A percentile compares a stretch with the other conserved stretches of the same genome.
These are phyloP conservation scores for Streptanthus diversifolius DNA, from an alignment of 345 rosid species.

Conservation along the genomic window DNA sequence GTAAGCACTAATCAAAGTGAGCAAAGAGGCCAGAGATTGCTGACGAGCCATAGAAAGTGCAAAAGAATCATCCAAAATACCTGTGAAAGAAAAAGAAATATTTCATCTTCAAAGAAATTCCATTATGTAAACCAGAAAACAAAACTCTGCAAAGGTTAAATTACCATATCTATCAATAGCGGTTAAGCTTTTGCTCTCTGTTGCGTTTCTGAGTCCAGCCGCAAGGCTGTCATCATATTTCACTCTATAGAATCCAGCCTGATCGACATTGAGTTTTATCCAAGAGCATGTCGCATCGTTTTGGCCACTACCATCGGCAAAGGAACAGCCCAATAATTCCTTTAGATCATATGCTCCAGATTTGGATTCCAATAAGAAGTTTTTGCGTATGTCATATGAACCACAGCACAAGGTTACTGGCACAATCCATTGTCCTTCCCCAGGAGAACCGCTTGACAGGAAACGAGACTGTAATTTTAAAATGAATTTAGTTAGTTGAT, in stretches of 20 bases:
- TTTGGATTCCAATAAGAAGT: constrained; percentile 66
- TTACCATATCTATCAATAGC: constrained; percentile 85
- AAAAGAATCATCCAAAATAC: constrained; percentile 85
- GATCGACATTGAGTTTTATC: constrained; percentile 81
- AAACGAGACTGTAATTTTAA: constrained; percentile 64
- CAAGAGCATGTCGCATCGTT: constrained; percentile 38
- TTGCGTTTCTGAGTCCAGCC: constrained; percentile 66
- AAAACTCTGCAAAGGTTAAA: background rate
- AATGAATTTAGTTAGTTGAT: background rate
- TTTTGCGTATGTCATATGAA: constrained; percentile 64
- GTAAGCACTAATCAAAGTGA: constrained; percentile 71
- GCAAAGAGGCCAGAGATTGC: constrained; percentile 72
- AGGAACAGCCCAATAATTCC: constrained; percentile 39
- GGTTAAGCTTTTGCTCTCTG: constrained; percentile 58
- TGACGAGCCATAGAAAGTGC: constrained; percentile 94
- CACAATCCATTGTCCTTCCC: constrained; percentile 96
- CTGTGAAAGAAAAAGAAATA: constrained; percentile 35
- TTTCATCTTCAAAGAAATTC: background rate
- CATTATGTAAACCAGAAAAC: constrained; percentile 6
- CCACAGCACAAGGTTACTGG: constrained; percentile 80
- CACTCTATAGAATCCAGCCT: constrained; percentile 90
- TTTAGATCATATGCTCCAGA: constrained; percentile 47
- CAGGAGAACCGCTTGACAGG: constrained; percentile 70
- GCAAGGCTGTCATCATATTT: constrained; percentile 81
- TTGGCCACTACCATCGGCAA: constrained; percentile 20